Conservation (phyloP, 768 basidiomycete genomes). For the Tephrocybe rancida region DNA sequence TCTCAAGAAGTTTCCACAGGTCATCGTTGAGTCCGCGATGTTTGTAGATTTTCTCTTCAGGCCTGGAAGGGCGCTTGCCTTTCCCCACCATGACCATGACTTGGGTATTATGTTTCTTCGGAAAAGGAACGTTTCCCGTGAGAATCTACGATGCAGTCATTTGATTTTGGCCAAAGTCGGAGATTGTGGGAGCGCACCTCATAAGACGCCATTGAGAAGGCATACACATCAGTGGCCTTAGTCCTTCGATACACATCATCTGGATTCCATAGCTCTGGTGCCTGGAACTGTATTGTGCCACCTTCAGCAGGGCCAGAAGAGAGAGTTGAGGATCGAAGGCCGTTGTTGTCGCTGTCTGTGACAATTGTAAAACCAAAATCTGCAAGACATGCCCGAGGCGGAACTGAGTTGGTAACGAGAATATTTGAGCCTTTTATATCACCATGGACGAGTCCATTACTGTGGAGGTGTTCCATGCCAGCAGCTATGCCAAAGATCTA, state of each 20-base stretch:
- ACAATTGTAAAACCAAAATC: conserved; percentile 3
- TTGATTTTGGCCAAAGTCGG: not conserved
- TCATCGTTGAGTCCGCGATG: not conserved
- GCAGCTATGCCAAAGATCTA: conserved; percentile 1
- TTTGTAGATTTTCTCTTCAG: not conserved
- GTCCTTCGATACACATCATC: not conserved
- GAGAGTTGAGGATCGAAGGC: not conserved
- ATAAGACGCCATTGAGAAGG: conserved; percentile 1
- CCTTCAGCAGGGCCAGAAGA: not conserved
- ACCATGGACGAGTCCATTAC: conserved; percentile 4
- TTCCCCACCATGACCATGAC: not conserved
- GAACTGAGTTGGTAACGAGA: not conserved
- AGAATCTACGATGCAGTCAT: not conserved
- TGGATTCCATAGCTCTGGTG: not conserved
- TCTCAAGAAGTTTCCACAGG: not conserved
- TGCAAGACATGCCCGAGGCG: conserved; percentile 1
- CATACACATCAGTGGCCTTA: not conserved
- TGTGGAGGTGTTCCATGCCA: conserved; percentile 5
- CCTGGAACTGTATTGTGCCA: conserved; percentile 1
- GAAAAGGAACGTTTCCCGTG: not conserved
- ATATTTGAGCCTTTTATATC: conserved; percentile 7
- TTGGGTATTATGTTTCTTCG: not conserved
- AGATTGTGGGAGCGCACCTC: not conserved
- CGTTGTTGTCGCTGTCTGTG: not conserved
- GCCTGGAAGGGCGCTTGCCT: not conserved